A percentile compares a stretch with the other conserved stretches of the same genome.
Evolutionary conservation across 2,329 filamentous ascomycete species (phyloP).

Genomic region (Didymosphaeria variabile): DNA sequence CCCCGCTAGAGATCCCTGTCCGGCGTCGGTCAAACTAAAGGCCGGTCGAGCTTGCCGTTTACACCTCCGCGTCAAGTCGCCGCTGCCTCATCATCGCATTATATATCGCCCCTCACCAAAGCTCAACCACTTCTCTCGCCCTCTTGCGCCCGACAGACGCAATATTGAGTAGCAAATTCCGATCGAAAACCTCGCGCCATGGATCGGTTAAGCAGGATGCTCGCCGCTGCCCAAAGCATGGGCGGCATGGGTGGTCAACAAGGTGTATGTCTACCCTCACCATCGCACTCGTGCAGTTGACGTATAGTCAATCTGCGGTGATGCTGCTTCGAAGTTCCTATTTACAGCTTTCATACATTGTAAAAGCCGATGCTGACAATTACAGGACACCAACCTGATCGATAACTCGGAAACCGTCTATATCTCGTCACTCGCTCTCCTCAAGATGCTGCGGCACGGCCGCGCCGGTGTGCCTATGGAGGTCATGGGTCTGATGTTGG

Average conservation of each 20-base stretch:
- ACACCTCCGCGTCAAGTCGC: conserved; percentile 15
- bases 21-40: conserved; percentile 13
- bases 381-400: conserved; percentile 89
- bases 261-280: conserved; percentile 10
- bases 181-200: conserved; percentile 58
- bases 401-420: conserved; percentile 99
- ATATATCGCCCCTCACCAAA: conserved; percentile 12
- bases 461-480: conserved; percentile 99
- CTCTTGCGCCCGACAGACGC: conserved; percentile 6
- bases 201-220: conserved; percentile 92
- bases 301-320: background rate
- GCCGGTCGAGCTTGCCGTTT: conserved; percentile 9
- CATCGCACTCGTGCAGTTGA: background rate
- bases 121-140: conserved; percentile 8
- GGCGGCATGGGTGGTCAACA: conserved; percentile 69
- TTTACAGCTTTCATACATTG: background rate
- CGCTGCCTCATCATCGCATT: conserved; percentile 15
- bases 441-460: conserved; percentile 99
- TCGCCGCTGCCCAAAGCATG: conserved; percentile 74
- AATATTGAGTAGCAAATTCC: conserved; percentile 8
- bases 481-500: conserved; percentile 99
- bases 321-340: background rate
- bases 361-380: conserved; percentile 20
- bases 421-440: conserved; percentile 93
- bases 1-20: conserved; percentile 22